Conservation (phyloP, 2,329 filamentous ascomycete genomes). For the Cadophora luteo-olivacea region DNA sequence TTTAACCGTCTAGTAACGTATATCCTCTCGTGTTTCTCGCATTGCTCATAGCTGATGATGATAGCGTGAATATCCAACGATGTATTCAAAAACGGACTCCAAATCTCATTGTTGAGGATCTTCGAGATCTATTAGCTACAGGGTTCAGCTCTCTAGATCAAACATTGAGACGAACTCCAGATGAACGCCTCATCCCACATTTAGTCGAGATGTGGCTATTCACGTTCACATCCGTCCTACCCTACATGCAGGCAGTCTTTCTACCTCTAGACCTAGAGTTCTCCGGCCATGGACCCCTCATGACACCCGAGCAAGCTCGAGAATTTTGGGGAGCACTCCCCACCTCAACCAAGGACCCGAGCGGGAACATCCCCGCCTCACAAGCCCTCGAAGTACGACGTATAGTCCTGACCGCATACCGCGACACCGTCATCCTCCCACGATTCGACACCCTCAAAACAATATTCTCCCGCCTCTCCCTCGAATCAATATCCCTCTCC, state of each 20-base stretch:
- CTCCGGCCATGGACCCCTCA: conserved; percentile 79
- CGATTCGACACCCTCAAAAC: conserved; percentile 88
- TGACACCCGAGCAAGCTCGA: conserved; percentile 78
- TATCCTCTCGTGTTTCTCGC: conserved; percentile 28
- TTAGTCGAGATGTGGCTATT: conserved; percentile 94
- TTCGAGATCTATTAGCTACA: conserved; percentile 76
- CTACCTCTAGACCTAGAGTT: conserved; percentile 93
- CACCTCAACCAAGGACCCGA: conserved; percentile 48
- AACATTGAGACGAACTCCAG: conserved; percentile 77
- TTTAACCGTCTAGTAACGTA: conserved; percentile 78
- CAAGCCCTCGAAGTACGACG: conserved; percentile 83
- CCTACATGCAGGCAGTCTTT: conserved; percentile 95
- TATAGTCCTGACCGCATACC: conserved; percentile 85
- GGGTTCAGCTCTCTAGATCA: conserved; percentile 89
- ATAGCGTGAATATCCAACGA: conserved; percentile 64
- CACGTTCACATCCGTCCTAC: conserved; percentile 87
- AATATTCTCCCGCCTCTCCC: conserved; percentile 86
- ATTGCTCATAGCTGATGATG: conserved; percentile 25
- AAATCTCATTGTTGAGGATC: conserved; percentile 75
- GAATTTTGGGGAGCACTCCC: conserved; percentile 88
- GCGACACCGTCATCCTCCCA: conserved; percentile 86
- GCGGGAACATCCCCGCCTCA: conserved; percentile 51
- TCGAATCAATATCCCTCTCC: conserved; percentile 68
- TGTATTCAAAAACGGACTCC: conserved; percentile 78
- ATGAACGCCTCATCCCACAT: conserved; percentile 87